These are phyloP conservation scores for Sisymbrium irio DNA, from an alignment of 345 rosid genomes.

Conservation along the genomic window DNA sequence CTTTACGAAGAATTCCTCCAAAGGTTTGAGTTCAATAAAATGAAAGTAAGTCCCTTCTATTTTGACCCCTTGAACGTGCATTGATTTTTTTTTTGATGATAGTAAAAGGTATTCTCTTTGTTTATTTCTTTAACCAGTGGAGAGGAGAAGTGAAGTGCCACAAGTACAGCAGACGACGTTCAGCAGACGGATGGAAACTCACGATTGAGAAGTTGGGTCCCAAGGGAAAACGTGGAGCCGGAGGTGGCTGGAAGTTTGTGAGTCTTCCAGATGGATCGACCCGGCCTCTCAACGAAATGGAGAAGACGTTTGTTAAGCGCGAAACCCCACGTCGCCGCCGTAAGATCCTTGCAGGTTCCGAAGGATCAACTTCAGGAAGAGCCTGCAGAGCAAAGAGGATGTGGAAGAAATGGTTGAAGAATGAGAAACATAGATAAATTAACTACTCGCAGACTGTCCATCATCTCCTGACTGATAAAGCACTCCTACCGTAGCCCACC, in stretches of 20 bases:
- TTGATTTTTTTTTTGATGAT: too few relatives aligned
- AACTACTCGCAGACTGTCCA: too few relatives aligned
- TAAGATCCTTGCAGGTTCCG: not conserved
- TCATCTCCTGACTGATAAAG: too few relatives aligned
- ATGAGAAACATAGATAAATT: too few relatives aligned
- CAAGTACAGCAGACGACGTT: constrained; percentile 79
- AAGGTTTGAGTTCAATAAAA: constrained; percentile 81
- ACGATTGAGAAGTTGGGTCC: constrained; percentile 82
- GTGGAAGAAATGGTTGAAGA: not conserved
- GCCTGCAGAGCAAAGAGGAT: not conserved
- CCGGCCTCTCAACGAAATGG: constrained; percentile 68
- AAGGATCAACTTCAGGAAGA: not conserved
- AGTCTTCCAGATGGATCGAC: constrained; percentile 94
- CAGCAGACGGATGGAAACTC: constrained; percentile 80
- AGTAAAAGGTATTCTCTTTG: too few relatives aligned
- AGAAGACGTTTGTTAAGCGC: constrained; percentile 78
- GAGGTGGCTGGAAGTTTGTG: constrained; percentile 93
- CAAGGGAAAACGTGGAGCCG: constrained; percentile 75
- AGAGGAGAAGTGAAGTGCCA: constrained; percentile 80
- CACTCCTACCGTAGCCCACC: too few relatives aligned
- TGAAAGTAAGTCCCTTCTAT: constrained; percentile 55
- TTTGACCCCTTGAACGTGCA: too few relatives aligned
- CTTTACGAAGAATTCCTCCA: constrained; percentile 80
- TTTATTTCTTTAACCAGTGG: constrained; percentile 39
- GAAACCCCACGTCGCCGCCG: constrained; percentile 44